Evolutionary conservation across 1,284 basidiomycete genomes (phyloP), one percentile per base, ranked within the genome.

Genomic region (Cutaneotrichosporon curvatum): DNA sequence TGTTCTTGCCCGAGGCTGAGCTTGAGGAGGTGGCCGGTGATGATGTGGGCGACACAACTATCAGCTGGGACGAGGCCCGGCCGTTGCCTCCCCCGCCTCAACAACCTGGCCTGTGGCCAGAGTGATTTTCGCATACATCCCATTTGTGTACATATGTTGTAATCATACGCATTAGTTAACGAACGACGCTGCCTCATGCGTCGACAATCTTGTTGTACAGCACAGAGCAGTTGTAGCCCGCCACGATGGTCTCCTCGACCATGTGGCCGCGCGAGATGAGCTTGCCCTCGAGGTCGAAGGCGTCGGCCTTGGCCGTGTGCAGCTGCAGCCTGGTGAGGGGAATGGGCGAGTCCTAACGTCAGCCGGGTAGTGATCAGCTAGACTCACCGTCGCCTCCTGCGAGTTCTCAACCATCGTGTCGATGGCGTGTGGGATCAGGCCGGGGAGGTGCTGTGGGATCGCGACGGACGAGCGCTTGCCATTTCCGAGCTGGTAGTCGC

Each of bases 401-500:
- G 74, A 40, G 75, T 76, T 4, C 76, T 80, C 47, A 22, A 54
- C 40, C 22, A 55, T 43, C 9, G 50, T 51, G 32, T 60, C 60
- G 30, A 53, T 56, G 4, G 52, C 52, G 35, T 83, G 67, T 19
- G 73, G 71, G 15, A 78, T 77, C 0, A 77, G 57, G 0, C 73
- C 68, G 10, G 74, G 72, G 12, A 80, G 63, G 57, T 79, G 74
- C 50, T 75, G 74, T 0, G 92, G 90, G 14, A 81, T 73, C 0
- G 85, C 78, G 8, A 83, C 62, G 62, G 84, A 88, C 4, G 81
- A 78, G 46, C 83, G 79, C 67, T 84, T 88, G 34, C 87, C 87
- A 52, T 83, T 91, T 4, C 91, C 92, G 6, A 92, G 77, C 68
- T 92, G 85, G 58, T 80, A 85, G 37, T 84, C 79, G 76, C 76